Conservation (phyloP, 495 filamentous ascomycete genomes). For the Bryoglossum gracile region DNA sequence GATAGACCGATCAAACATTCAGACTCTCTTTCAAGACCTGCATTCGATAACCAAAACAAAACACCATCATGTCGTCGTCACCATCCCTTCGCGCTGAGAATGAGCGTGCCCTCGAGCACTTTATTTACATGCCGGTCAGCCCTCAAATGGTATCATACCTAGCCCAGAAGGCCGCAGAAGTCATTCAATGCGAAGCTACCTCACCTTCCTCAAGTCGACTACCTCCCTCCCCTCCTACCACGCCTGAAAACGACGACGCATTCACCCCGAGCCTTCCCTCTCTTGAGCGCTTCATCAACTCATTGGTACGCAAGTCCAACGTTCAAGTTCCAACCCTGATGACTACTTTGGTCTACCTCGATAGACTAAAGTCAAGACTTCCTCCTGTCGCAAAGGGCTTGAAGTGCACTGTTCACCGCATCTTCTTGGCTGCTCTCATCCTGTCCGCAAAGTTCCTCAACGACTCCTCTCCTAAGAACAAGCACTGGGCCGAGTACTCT, state of each 20-base stretch:
- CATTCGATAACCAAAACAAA: too few species aligned
- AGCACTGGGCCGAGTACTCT: slow-evolving; percentile 96
- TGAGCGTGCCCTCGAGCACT: slow-evolving; percentile 79
- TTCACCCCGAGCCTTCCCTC: slow-evolving; percentile 47
- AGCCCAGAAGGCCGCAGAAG: slow-evolving; percentile 70
- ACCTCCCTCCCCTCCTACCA: slow-evolving; percentile 61
- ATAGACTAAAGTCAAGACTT: slow-evolving; percentile 70
- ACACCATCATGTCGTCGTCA: slow-evolving; percentile 13
- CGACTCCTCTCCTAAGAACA: slow-evolving; percentile 98
- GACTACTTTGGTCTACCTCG: slow-evolving; percentile 90
- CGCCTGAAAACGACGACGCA: slow-evolving; percentile 50
- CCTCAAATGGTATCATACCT: slow-evolving; percentile 81
- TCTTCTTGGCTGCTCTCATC: slow-evolving; percentile 92
- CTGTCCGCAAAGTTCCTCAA: slow-evolving; percentile 95
- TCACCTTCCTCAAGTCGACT: slow-evolving; percentile 41
- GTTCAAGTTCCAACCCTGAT: slow-evolving; percentile 96
- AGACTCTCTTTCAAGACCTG: too few species aligned
- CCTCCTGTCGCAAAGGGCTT: slow-evolving; percentile 95
- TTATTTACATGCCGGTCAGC: slow-evolving; percentile 75
- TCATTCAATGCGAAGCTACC: slow-evolving; percentile 80
- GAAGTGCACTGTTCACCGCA: slow-evolving; percentile 93
- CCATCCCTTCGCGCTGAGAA: slow-evolving; percentile 34
- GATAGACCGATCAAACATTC: too few species aligned
- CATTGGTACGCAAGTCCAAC: slow-evolving; percentile 83
- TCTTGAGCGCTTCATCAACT: slow-evolving; percentile 83